Evolutionary conservation across 2,329 filamentous ascomycete species (phyloP).

Genomic region (Colletotrichum cuscutae): DNA sequence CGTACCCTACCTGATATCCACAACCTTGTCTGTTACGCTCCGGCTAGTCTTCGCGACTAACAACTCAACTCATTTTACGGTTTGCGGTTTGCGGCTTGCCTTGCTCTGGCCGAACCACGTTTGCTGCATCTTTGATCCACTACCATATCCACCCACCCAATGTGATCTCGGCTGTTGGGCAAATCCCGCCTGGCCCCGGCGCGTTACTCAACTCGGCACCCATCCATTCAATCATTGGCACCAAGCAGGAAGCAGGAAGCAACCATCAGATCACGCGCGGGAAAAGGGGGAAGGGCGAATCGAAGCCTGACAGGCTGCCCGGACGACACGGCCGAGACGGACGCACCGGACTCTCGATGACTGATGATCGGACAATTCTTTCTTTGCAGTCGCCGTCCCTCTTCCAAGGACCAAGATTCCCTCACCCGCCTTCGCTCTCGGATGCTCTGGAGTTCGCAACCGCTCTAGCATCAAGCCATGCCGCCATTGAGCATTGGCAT

Average conservation of each 20-base stretch:
- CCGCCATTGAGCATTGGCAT: not conserved
- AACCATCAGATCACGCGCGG: slow-evolving; percentile 4
- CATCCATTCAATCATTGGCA: not conserved
- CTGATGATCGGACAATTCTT: slow-evolving; percentile 14
- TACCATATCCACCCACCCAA: not conserved
- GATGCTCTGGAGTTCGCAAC: slow-evolving; percentile 6
- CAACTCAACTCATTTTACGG: not conserved
- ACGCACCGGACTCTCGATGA: slow-evolving; percentile 18
- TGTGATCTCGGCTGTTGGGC: slow-evolving; percentile 24
- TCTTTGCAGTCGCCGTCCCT: not conserved
- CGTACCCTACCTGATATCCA: not conserved
- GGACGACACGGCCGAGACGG: slow-evolving; percentile 26
- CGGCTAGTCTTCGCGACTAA: not conserved
- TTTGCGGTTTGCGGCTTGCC: no score
- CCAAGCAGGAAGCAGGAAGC: not conserved
- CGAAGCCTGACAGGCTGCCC: slow-evolving; percentile 10
- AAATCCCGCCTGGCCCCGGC: slow-evolving; percentile 25
- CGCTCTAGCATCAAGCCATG: not conserved
- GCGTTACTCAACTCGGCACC: slow-evolving; percentile 14
- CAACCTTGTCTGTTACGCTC: not conserved
- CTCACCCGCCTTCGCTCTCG: not conserved
- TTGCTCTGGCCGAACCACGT: slow-evolving; percentile 1
- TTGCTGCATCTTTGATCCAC: slow-evolving; percentile 14
- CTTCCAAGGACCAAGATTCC: no score
- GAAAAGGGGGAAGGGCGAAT: slow-evolving; percentile 19